Base-by-base conservation (phyloP, 495 filamentous ascomycete genomes). In the Penicillium mononematosum region DNA sequence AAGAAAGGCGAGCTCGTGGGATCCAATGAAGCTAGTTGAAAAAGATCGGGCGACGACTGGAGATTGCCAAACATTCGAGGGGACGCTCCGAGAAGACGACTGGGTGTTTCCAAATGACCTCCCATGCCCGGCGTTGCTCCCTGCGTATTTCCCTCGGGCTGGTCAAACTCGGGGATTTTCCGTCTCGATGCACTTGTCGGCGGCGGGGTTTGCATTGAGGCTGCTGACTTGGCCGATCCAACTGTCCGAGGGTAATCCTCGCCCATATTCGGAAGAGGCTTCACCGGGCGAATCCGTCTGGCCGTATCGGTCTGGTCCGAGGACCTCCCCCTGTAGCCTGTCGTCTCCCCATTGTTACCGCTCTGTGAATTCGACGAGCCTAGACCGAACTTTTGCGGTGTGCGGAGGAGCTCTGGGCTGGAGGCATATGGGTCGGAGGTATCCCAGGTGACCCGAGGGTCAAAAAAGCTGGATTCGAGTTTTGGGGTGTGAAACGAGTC, bases 401-500 rank as follows among this genome's bases (percentile, higher is more conserved):
- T 81, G 29, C 79, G 79, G 38, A 79, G 70, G 57, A 78, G 77
- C 53, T 80, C 75, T 22, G 79, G 78, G 57, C 78, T 83, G n/a
- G 76, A 77, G 53, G 77, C 77, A 73, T 78, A 80, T 1, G 77
- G 76, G 70, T 81, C 77, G 49, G 75, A 75, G 48, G 78, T 81
- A 59, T 77, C 75, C 78, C 78, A 81, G 52, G 76, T 82, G 49
- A 80, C 75, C 43, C 73, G 70, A 31, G 78, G 75, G 54, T 81
- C 79, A 60, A 77, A 78, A 58, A 78, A 79, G 58, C 75, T 79
- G 10, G 76, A 78, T 55, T 81, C 78, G 62, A 80, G 76, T 67
- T 85, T 87, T 19, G 88, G 86, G 14, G 87, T 90, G 56, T 85
- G 82, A 68, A 90, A 87, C 52, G 82, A 73, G 62, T 83, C 83